Conservation (phyloP, 305 asterid species). For the Stenogyne calaminthoides region DNA sequence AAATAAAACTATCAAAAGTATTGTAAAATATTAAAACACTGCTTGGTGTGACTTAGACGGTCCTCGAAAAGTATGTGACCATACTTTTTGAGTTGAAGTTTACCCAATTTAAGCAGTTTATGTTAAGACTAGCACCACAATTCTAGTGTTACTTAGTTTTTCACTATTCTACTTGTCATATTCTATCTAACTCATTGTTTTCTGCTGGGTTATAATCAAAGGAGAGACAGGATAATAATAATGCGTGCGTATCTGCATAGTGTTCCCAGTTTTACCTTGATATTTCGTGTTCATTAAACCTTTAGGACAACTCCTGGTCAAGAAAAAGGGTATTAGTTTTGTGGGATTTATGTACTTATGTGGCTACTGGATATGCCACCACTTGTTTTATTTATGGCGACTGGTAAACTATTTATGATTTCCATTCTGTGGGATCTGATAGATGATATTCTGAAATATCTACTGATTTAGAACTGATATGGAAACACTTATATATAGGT, state of each 20-base stretch:
- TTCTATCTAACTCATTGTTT: conserved; percentile 5
- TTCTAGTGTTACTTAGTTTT: neutral
- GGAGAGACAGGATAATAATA: neutral
- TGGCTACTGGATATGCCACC: conserved; percentile 15
- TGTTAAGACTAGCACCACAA: neutral
- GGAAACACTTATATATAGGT: conserved; percentile 48
- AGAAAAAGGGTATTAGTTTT: neutral
- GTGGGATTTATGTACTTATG: neutral
- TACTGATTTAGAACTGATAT: conserved; percentile 40
- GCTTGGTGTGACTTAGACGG: neutral
- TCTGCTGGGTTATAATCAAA: conserved; percentile 6
- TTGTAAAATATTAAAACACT: neutral
- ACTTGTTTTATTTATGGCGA: conserved; percentile 1
- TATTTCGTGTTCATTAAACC: conserved; percentile 4
- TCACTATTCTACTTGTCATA: neutral
- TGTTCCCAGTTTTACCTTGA: conserved; percentile 1
- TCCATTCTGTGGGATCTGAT: conserved; percentile 17
- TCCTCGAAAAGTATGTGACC: neutral
- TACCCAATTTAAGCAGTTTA: neutral
- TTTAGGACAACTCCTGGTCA: neutral
- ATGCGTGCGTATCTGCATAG: neutral
- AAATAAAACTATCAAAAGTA: neutral
- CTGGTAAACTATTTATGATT: conserved; percentile 16
- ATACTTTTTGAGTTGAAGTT: neutral
- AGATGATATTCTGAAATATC: conserved; percentile 20